Base-by-base conservation (phyloP, 345 rosid species). In the Citrus cavaleriei region DNA sequence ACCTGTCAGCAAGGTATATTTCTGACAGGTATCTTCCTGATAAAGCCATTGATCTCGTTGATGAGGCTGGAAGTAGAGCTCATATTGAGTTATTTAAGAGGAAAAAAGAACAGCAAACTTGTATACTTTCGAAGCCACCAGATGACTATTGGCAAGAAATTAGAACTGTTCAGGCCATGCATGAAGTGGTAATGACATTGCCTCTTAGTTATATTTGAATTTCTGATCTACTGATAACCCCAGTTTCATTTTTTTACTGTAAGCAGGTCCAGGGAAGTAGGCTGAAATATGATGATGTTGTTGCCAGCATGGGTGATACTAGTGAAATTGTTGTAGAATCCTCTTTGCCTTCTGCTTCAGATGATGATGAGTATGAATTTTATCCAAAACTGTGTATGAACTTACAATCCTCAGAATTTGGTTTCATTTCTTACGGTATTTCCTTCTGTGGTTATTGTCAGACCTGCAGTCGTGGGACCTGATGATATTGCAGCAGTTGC, bases 41-140 rank as follows among this genome's bases (percentile, higher is more conserved):
- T 87, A 96, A 96, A 88, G 99, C 99, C 55, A 94, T 96, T 63
- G 99, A 94, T 91, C 97, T 94, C 77, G 89, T 96, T 78, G 99
- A 96, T 46, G 98, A 96, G 88, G 99, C 98, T 42, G 98, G 98
- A 81, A 96, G 99, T 84, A 91, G 97, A 88, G 97, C 99, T 78
- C 93, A 87, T 78, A 93, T 96, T 24, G 86, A 90, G 81, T 91
- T 95, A 73, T 89, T 89, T 82, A 93, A 86, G 87, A 91, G 84
- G 92, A 96, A 87, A 88, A 96, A 88, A 82, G 97, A 96, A 81
- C 87, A 93, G 76, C 89, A 90, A 80, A 88, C 84, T 58, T 84
- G 85, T 83, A 91, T 94, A 84, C 99, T 96, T 61, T 90, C 97
- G 14, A 88, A 91, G 87, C 81, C 90, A 40, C 97, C 99, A 5